phyloP scores from a whole-genome alignment of 345 rosid genomes.

The Brassica incana region DNA sequence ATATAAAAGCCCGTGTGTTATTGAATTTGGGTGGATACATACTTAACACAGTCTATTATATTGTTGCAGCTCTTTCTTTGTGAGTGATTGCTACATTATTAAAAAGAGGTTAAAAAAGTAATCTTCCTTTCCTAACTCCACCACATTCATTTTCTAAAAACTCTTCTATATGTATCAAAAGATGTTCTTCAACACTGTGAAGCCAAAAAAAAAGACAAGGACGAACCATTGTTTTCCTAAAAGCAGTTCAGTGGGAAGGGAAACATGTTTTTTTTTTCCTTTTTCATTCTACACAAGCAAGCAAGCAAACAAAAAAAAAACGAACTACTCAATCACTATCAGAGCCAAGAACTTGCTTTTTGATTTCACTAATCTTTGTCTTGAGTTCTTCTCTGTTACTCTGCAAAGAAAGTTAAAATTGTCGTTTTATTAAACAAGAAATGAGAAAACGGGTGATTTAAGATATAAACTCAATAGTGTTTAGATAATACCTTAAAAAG shows the following conservation, averaged over 20 bases:
- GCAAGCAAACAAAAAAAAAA: not conserved
- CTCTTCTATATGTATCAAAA: not conserved
- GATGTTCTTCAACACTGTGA: not conserved
- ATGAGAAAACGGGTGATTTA: not conserved
- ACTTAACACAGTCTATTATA: conserved; percentile 11
- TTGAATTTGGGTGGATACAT: conserved; percentile 16
- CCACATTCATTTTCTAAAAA: not conserved
- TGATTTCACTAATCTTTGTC: conserved; percentile 64
- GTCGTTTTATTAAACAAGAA: not conserved
- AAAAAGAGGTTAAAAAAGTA: not conserved
- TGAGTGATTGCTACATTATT: not conserved
- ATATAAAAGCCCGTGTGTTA: not conserved
- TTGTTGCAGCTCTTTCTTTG: not conserved
- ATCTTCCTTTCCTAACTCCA: not conserved
- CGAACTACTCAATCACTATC: conserved; percentile 26
- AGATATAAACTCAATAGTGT: not conserved
- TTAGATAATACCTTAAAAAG: conserved; percentile 63
- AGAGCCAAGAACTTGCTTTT: conserved; percentile 71
- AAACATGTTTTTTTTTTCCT: not conserved
- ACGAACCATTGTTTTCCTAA: not conserved
- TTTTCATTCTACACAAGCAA: conserved; percentile 11
- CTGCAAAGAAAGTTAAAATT: conserved; percentile 14
- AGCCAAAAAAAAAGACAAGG: not conserved
- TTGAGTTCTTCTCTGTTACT: conserved; percentile 65
- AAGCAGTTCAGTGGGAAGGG: not conserved